phyloP scores from a whole-genome alignment of 208 protist species.

The Leptomonas seymouri region DNA sequence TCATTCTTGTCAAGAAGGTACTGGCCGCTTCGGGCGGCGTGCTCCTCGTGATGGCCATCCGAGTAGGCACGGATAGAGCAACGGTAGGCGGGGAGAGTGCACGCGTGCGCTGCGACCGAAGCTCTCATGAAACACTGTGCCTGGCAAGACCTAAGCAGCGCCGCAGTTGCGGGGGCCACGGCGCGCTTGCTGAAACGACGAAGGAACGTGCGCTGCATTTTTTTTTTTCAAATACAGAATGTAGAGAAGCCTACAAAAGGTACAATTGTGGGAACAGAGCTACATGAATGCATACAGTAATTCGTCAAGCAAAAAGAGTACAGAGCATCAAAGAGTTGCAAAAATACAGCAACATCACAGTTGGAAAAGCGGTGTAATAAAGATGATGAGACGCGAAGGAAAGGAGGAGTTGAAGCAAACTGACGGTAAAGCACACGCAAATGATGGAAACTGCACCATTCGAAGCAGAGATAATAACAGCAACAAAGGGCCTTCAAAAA shows the following conservation, averaged over 20 bases:
- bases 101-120: neutral
- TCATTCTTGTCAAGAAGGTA: constrained; percentile 94
- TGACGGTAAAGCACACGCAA: no score
- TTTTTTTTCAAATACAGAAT: neutral
- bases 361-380: no score
- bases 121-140: neutral
- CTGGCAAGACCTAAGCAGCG: constrained; percentile 20
- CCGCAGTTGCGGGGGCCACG: constrained; percentile 15
- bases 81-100: constrained; percentile 7
- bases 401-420: no score
- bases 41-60: constrained; percentile 61
- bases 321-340: neutral
- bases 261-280: neutral
- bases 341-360: no score
- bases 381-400: no score
- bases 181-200: constrained; percentile 16
- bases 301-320: no score
- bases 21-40: constrained; percentile 68
- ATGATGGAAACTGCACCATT: no score
- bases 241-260: neutral
- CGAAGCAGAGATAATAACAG: no score
- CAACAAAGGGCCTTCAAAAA: no score
- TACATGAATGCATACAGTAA: neutral
- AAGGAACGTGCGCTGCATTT: constrained; percentile 34
- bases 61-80: constrained; percentile 64